These are phyloP conservation scores for Fusarium gaditjirri DNA, from an alignment of 2,329 filamentous ascomycete species.

Conservation along the genomic window DNA sequence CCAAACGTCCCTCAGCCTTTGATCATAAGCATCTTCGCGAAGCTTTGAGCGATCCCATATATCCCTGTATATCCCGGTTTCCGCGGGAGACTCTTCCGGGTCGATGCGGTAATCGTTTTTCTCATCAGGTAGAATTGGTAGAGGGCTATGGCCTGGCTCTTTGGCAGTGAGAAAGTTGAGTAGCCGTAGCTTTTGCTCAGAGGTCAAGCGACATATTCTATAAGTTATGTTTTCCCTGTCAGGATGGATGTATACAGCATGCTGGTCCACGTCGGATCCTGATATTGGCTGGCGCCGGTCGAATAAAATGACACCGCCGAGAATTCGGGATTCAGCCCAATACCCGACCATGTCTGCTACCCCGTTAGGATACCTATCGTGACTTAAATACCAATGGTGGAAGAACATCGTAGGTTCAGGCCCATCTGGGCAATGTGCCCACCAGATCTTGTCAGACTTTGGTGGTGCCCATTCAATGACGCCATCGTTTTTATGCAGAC, in stretches of 20 bases:
- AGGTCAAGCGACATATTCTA: background rate
- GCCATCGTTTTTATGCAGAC: slow-evolving; percentile 39
- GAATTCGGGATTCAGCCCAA: slow-evolving; percentile 6
- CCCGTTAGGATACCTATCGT: background rate
- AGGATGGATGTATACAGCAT: slow-evolving; percentile 4
- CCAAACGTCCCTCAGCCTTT: background rate
- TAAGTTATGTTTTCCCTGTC: background rate
- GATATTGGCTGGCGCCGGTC: background rate
- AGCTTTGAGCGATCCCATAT: background rate
- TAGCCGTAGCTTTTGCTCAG: background rate
- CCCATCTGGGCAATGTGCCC: slow-evolving; percentile 9
- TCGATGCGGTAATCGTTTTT: background rate
- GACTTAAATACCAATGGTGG: slow-evolving; percentile 25
- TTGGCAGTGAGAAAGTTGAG: background rate
- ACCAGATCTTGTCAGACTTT: slow-evolving; percentile 11
- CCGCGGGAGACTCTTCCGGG: background rate
- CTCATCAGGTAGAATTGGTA: background rate
- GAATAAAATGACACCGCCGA: slow-evolving; percentile 3
- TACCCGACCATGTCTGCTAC: background rate
- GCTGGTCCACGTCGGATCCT: background rate
- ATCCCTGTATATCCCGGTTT: background rate
- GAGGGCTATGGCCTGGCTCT: background rate
- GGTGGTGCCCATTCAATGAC: slow-evolving; percentile 39
- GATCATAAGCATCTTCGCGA: background rate
- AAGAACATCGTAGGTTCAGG: slow-evolving; percentile 42